These are phyloP conservation scores for Serendipita sp. DNA, from an alignment of 768 basidiomycete species.

Conservation along the genomic window DNA sequence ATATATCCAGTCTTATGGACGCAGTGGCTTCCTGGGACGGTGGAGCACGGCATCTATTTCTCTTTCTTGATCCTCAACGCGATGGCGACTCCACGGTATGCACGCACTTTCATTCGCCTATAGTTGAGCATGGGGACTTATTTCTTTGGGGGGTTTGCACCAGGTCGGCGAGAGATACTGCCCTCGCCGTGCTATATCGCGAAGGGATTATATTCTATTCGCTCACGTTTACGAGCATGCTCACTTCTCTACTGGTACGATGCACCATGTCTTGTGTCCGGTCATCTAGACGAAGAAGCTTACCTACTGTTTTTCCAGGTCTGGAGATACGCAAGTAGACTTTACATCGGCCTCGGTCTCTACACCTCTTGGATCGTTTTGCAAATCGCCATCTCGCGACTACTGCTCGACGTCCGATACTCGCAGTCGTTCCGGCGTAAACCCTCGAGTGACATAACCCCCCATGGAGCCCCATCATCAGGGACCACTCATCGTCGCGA, in stretches of 20 bases:
- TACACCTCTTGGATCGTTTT: background rate
- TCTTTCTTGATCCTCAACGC: background rate
- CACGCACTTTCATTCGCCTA: background rate
- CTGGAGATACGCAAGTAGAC: background rate
- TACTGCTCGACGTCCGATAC: background rate
- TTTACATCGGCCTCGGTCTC: background rate
- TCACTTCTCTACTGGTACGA: background rate
- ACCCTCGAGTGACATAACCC: background rate
- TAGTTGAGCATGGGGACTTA: too few species aligned
- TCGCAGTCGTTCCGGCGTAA: background rate
- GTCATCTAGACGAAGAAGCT: background rate
- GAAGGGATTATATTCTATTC: background rate
- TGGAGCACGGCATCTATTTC: background rate
- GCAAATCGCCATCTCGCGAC: background rate
- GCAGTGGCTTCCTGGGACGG: background rate
- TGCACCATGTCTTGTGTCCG: too few species aligned
- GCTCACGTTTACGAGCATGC: background rate
- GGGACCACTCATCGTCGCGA: background rate
- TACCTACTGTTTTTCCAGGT: background rate
- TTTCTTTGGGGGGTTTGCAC: background rate
- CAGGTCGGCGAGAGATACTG: background rate
- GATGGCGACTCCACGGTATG: background rate
- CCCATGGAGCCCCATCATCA: background rate
- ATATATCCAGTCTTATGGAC: background rate
- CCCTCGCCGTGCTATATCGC: background rate